These are phyloP conservation scores for Aspergillus sp. DNA, from an alignment of 2,329 filamentous ascomycete genomes.

Conservation along the genomic window DNA sequence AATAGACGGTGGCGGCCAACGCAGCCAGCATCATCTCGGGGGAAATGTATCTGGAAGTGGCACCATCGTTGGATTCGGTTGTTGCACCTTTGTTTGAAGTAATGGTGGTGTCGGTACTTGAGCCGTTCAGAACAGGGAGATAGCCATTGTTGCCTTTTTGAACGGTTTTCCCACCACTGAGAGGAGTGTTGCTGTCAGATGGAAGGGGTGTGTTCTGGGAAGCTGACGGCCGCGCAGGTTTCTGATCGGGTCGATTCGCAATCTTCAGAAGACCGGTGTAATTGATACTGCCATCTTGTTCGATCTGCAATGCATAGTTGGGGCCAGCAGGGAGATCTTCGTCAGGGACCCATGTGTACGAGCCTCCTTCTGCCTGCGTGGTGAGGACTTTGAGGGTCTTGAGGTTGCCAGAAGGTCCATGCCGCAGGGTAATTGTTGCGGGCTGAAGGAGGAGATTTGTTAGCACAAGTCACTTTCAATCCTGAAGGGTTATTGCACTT, in stretches of 20 bases:
- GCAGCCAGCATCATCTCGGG: slow-evolving; percentile 15
- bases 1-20: slow-evolving; percentile 13
- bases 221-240: not conserved
- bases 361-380: slow-evolving; percentile 44
- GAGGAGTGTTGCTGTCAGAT: slow-evolving; percentile 13
- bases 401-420: slow-evolving; percentile 53
- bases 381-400: slow-evolving; percentile 52
- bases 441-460: slow-evolving; percentile 33
- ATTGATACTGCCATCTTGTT: slow-evolving; percentile 53
- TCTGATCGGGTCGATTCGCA: slow-evolving; percentile 30
- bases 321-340: slow-evolving; percentile 42
- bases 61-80: slow-evolving; percentile 14
- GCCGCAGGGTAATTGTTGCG: slow-evolving; percentile 57
- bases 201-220: slow-evolving; percentile 8
- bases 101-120: slow-evolving; percentile 6
- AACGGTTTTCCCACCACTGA: slow-evolving; percentile 10
- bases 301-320: slow-evolving; percentile 62
- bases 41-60: slow-evolving; percentile 13
- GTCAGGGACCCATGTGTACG: slow-evolving; percentile 53
- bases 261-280: slow-evolving; percentile 56
- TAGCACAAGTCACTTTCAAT: slow-evolving; percentile 10
- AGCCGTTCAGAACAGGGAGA: slow-evolving; percentile 17
- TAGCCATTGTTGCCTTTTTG: slow-evolving; percentile 21
- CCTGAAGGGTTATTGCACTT: not conserved
- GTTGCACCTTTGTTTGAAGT: slow-evolving; percentile 17